Percentiles rank a stretch among this genome's conserved stretches.
phyloP scores from a whole-genome alignment of 169 alveolate species.

The Eimeria praecox region DNA sequence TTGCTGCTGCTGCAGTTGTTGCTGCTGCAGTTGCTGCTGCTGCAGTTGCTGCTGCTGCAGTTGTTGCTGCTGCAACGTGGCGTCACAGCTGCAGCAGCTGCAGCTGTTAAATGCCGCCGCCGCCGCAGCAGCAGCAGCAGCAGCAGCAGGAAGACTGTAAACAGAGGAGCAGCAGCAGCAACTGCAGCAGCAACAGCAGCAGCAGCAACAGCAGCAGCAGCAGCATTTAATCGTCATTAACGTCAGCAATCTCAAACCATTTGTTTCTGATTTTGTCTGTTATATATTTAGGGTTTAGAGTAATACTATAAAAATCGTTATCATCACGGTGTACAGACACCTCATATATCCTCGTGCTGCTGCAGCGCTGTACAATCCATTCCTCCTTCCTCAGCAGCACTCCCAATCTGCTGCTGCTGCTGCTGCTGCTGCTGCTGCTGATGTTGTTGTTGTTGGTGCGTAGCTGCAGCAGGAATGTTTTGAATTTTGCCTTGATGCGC shows the following conservation, averaged over 20 bases:
- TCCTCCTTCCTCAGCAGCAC: constrained; percentile 36
- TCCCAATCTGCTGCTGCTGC: not conserved
- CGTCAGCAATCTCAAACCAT: not conserved
- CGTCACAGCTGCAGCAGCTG: not conserved
- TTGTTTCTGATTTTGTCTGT: not conserved
- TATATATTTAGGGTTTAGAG: not conserved
- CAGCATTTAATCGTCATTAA: not conserved
- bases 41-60: constrained; percentile 7
- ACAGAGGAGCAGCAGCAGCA: constrained; percentile 38
- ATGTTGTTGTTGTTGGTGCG: not conserved
- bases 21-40: constrained; percentile 32
- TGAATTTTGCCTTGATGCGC: not conserved
- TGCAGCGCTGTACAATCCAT: constrained; percentile 59
- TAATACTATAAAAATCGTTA: not conserved
- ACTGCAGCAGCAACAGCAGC: not conserved
- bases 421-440: not conserved
- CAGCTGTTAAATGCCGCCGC: not conserved
- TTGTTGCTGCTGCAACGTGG: not conserved
- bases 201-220: constrained; percentile 32
- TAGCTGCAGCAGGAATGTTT: not conserved
- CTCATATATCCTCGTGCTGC: not conserved
- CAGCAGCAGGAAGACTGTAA: no score
- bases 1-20: constrained; percentile 8
- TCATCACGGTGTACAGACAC: constrained; percentile 15
- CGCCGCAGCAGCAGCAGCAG: not conserved